These are phyloP conservation scores for Hyaloscypha variabilis DNA, from an alignment of 495 filamentous ascomycete genomes.

Conservation along the genomic window DNA sequence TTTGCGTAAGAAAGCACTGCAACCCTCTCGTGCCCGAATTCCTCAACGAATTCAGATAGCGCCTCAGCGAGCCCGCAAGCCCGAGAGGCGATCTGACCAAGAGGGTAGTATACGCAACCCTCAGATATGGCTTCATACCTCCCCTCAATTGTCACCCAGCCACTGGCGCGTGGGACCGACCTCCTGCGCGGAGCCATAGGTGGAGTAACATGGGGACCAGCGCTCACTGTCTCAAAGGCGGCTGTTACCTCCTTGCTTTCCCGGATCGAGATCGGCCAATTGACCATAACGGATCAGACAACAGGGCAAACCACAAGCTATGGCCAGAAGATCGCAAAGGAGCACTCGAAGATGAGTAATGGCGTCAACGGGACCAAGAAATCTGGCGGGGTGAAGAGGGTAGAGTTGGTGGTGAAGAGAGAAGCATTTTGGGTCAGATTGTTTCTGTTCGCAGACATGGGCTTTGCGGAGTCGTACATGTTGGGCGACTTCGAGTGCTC, in stretches of 20 bases:
- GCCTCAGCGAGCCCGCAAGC: not conserved
- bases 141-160: slow-evolving; percentile 20
- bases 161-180: slow-evolving; percentile 24
- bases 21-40: not conserved
- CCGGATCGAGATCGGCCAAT: slow-evolving; percentile 42
- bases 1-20: slow-evolving; percentile 17
- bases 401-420: slow-evolving; percentile 55
- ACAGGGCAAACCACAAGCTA: slow-evolving; percentile 26
- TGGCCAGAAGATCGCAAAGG: slow-evolving; percentile 29
- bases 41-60: slow-evolving; percentile 2
- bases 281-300: slow-evolving; percentile 45
- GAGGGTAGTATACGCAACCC: slow-evolving; percentile 4
- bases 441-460: slow-evolving; percentile 70
- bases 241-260: slow-evolving; percentile 44
- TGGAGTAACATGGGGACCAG: slow-evolving; percentile 42
- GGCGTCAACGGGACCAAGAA: slow-evolving; percentile 24
- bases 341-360: slow-evolving; percentile 28
- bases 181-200: slow-evolving; percentile 39
- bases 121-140: slow-evolving; percentile 30
- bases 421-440: slow-evolving; percentile 69
- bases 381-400: slow-evolving; percentile 19
- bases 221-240: slow-evolving; percentile 40
- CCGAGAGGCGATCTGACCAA: not conserved
- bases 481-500: slow-evolving; percentile 64
- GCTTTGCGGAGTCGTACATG: slow-evolving; percentile 75